A percentile compares a stretch with the other conserved stretches of the same genome.
phyloP scores from a whole-genome alignment of 2,329 filamentous ascomycete species.

The Colletotrichum kahawae region DNA sequence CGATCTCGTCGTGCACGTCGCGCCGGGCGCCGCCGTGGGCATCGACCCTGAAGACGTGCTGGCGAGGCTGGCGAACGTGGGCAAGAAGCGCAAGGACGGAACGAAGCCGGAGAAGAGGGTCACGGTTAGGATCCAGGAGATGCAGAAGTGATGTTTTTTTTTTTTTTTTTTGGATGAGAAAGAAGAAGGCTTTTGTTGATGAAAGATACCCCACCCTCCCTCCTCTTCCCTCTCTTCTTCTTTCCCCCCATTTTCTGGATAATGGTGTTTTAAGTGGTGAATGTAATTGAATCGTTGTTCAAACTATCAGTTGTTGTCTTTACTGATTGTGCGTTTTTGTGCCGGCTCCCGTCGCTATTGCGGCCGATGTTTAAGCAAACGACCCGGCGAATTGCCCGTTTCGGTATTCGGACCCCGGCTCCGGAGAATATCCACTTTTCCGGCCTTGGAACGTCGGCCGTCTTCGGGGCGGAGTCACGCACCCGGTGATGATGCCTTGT shows the following conservation, averaged over 20 bases:
- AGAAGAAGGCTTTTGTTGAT: neutral
- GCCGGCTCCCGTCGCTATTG: neutral
- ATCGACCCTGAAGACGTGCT: conserved; percentile 37
- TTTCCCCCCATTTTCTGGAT: neutral
- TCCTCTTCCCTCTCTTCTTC: neutral
- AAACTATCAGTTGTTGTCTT: neutral
- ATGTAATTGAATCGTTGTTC: neutral
- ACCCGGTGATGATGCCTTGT: neutral
- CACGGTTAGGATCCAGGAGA: conserved; percentile 16
- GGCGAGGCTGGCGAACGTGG: conserved; percentile 13
- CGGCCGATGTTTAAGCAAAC: neutral
- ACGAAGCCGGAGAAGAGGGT: conserved; percentile 21
- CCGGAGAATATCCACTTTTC: neutral
- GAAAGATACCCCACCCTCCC: neutral
- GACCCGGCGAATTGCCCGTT: neutral
- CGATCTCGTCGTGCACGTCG: conserved; percentile 39
- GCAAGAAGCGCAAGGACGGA: conserved; percentile 21
- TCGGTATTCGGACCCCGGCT: neutral
- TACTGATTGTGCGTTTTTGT: neutral
- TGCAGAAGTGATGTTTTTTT: neutral
- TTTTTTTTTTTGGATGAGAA: neutral
- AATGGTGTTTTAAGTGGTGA: neutral
- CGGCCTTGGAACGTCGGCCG: no score
- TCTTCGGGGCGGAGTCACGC: no score
- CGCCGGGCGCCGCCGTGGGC: conserved; percentile 30